These are phyloP conservation scores for Candida argentea DNA, from an alignment of 805 yeast genomes.

Conservation along the genomic window DNA sequence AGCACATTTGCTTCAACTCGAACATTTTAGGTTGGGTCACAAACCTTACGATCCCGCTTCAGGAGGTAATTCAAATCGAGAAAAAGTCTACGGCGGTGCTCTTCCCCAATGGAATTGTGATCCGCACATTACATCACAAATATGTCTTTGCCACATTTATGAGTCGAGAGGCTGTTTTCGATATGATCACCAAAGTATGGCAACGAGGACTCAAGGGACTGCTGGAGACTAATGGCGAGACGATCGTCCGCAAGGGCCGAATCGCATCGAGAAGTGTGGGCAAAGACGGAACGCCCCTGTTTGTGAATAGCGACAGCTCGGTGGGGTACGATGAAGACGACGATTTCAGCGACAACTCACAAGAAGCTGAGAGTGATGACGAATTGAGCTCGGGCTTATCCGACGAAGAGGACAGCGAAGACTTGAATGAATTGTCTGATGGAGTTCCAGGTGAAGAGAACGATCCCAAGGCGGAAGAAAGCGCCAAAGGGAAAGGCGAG, in stretches of 20 bases:
- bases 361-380: slow-evolving; percentile 9
- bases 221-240: slow-evolving; percentile 6
- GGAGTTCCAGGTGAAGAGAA: neutral
- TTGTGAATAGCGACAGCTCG: slow-evolving; percentile 8
- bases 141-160: slow-evolving; percentile 83
- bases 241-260: slow-evolving; percentile 2
- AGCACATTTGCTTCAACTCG: slow-evolving; percentile 76
- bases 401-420: slow-evolving; percentile 1
- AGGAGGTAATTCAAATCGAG: slow-evolving; percentile 65
- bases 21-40: slow-evolving; percentile 88
- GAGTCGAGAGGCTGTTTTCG: slow-evolving; percentile 68
- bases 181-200: slow-evolving; percentile 65
- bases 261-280: slow-evolving; percentile 3
- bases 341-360: slow-evolving; percentile 11
- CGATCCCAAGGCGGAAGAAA: slow-evolving; percentile 2
- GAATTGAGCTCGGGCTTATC: neutral
- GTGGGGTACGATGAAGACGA: slow-evolving; percentile 14
- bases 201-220: slow-evolving; percentile 28
- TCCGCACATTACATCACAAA: slow-evolving; percentile 53
- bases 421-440: neutral
- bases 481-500: slow-evolving; percentile 2
- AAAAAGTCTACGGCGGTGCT: slow-evolving; percentile 80
- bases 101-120: slow-evolving; percentile 79
- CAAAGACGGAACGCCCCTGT: slow-evolving; percentile 3
- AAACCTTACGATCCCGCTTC: slow-evolving; percentile 58